Evolutionary conservation across 441 rosid genomes (phyloP).

Genomic region (Adansonia madagascariensis): DNA sequence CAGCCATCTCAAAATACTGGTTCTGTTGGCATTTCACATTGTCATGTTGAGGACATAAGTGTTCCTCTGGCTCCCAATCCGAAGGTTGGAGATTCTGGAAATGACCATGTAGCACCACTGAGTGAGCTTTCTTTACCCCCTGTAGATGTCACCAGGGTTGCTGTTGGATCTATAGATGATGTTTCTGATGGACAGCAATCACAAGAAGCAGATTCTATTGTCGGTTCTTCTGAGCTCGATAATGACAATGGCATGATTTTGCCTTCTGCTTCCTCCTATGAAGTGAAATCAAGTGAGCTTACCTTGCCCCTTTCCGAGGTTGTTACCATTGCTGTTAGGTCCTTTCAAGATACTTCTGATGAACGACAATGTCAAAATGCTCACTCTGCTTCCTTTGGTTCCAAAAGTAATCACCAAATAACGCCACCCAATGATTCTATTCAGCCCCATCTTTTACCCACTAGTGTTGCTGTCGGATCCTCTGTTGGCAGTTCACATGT

Average conservation of each 20-base stretch:
- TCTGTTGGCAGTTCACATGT: background rate
- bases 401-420: conserved; percentile 2
- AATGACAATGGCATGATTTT: background rate
- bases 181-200: conserved; percentile 19
- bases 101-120: conserved; percentile 18
- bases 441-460: background rate
- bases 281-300: conserved; percentile 26
- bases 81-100: conserved; percentile 25
- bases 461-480: background rate
- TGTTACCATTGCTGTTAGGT: background rate
- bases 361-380: background rate
- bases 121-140: conserved; percentile 31
- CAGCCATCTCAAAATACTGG: conserved; percentile 37
- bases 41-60: conserved; percentile 37
- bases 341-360: conserved; percentile 6
- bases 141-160: background rate
- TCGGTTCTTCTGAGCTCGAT: background rate
- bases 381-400: conserved; percentile 20
- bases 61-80: conserved; percentile 42
- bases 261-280: conserved; percentile 6
- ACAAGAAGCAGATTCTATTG: background rate
- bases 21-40: conserved; percentile 32
- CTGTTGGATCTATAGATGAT: background rate
- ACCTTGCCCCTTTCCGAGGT: conserved; percentile 20
- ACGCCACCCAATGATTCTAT: conserved; percentile 1